Evolutionary conservation across 2,329 filamentous ascomycete genomes (phyloP), one percentile per base, ranked within the genome.

Genomic region (Torrubiella hemipterigena): DNA sequence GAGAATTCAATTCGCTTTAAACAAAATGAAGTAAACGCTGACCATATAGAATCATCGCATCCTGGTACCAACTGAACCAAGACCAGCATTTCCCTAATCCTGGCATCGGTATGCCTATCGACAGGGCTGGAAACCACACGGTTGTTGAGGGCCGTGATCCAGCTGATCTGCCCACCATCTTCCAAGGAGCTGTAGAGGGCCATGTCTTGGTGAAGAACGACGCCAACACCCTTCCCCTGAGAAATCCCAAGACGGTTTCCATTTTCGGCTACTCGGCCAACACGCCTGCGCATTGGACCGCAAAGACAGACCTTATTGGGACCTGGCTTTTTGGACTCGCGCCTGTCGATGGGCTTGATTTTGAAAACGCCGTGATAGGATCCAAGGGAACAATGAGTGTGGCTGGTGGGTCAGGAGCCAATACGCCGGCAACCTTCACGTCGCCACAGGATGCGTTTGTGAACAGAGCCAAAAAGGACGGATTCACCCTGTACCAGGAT

Each of bases 131-230:
- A 22, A 65, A 66, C 3, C 74, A 78, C 37, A 39, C 44, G 1
- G 53, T 65, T 14, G 55, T 77, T 7, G 67, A 78, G 40, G 73
- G 64, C 3, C 58, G 68, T 15, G 66, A 77, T 42, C 51, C 30
- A 46, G 52, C 52, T 6, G 51, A 58, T 5, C 48, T 49, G 19
- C 37, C 46, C 2, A 48, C 52, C 1, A 47, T 75, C 0, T 44
- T 76, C 0, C 56, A 70, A n/a, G 68, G 70, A 4, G 73, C 72
- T 1, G 54, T 75, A 5, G 73, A 77, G 42, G 73, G 75, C 4
- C 72, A 77, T 32, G 74, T 79, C 2, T 59, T 79, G 1, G 60
- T 79, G 18, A 80, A 79, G 48, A 79, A 80, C 45, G 52, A 46
- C 23, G 67, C 69, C 25, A 58, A 56, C 11, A 54, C 68, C 0